Percentiles rank a stretch among this genome's conserved stretches.
phyloP scores from a whole-genome alignment of 495 filamentous ascomycete species.

The Penicillium riverlandense region DNA sequence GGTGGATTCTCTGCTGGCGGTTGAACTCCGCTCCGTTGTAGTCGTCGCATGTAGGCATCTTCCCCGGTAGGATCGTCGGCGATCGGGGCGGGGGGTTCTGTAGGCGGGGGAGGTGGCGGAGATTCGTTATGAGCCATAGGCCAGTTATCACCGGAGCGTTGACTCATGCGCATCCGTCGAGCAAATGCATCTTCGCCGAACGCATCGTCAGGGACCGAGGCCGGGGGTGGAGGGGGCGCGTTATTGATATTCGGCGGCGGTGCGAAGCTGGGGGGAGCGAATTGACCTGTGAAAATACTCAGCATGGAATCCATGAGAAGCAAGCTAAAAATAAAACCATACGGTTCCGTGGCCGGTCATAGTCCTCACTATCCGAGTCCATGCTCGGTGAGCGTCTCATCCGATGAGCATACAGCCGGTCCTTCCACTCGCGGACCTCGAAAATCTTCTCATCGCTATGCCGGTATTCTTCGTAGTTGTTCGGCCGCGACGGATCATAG shows the following conservation, averaged over 20 bases:
- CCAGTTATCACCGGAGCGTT: slow-evolving; percentile 6
- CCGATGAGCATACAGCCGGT: slow-evolving; percentile 70
- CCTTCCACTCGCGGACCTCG: slow-evolving; percentile 85
- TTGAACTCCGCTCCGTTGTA: slow-evolving; percentile 36
- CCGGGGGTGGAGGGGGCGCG: slow-evolving; percentile 25
- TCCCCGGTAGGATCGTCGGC: slow-evolving; percentile 55
- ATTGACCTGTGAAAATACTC: slow-evolving; percentile 44
- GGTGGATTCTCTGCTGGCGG: slow-evolving; percentile 23
- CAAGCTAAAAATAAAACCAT: slow-evolving; percentile 17
- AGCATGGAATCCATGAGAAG: too few species aligned
- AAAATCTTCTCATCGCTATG: slow-evolving; percentile 75
- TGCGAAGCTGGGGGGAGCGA: slow-evolving; percentile 72
- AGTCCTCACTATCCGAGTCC: slow-evolving; percentile 52
- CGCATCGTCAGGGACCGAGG: slow-evolving; percentile 42
- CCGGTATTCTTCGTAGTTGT: slow-evolving; percentile 80
- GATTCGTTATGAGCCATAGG: slow-evolving; percentile 8
- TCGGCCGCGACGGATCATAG: slow-evolving; percentile 80
- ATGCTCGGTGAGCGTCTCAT: slow-evolving; percentile 43
- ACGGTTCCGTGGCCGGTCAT: slow-evolving; percentile 45
- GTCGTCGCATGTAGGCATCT: slow-evolving; percentile 58
- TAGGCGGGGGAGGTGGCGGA: slow-evolving; percentile 26
- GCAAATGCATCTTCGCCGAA: slow-evolving; percentile 68
- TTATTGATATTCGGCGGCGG: slow-evolving; percentile 55
- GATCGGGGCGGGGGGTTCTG: slow-evolving; percentile 30
- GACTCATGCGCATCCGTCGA: slow-evolving; percentile 49